Evolutionary conservation across 1,284 basidiomycete species (phyloP).

Genomic region (Puccinia brachypodii): DNA sequence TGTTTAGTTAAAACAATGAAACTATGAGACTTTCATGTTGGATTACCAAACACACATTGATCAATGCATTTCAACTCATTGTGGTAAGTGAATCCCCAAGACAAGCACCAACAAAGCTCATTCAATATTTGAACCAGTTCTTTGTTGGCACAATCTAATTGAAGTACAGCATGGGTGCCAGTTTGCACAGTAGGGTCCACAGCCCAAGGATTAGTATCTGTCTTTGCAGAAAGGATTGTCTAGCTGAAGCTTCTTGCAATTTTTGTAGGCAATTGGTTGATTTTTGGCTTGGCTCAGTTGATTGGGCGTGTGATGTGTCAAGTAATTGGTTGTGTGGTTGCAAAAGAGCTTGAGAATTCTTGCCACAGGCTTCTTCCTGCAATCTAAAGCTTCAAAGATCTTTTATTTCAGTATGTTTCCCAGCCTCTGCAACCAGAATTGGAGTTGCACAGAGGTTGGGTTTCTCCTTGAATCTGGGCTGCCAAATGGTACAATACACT

Average conservation of each 20-base stretch:
- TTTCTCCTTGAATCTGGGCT: too few species aligned
- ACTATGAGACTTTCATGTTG: neutral
- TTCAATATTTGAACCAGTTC: neutral
- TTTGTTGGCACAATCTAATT: neutral
- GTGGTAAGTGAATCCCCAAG: neutral
- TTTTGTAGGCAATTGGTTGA: neutral
- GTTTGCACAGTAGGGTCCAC: neutral
- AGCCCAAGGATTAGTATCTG: neutral
- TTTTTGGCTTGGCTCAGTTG: neutral
- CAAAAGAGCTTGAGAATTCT: neutral
- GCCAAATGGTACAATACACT: too few species aligned
- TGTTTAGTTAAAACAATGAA: neutral
- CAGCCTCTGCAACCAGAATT: too few species aligned
- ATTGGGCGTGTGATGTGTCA: neutral
- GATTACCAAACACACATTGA: neutral
- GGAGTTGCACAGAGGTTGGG: too few species aligned
- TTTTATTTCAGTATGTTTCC: neutral
- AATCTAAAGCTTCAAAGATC: neutral
- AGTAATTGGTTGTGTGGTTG: neutral
- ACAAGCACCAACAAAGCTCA: neutral
- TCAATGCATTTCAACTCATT: neutral
- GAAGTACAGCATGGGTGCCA: neutral
- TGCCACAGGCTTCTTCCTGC: neutral
- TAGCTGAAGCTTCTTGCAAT: neutral
- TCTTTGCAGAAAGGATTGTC: conserved; percentile 9